Conservation (phyloP, 257 asterid genomes). For the Paraleonurus japonicus region DNA sequence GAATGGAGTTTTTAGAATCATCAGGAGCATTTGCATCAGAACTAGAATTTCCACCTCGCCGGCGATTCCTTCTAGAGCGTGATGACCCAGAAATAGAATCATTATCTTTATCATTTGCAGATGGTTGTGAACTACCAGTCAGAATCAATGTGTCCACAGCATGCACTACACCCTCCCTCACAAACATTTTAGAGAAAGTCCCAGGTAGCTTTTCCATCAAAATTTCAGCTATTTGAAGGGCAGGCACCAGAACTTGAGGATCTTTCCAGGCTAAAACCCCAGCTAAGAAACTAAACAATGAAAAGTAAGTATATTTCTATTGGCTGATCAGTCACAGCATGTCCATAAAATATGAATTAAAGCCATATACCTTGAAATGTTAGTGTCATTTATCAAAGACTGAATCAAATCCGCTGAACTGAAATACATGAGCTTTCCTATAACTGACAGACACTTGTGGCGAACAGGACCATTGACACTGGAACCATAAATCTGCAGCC, state of each 20-base stretch:
- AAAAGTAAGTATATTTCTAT: slow-evolving; percentile 24
- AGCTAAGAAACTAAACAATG: slow-evolving; percentile 70
- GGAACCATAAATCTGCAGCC: slow-evolving; percentile 88
- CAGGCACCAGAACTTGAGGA: slow-evolving; percentile 94
- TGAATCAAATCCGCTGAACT: slow-evolving; percentile 84
- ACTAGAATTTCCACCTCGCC: slow-evolving; percentile 60
- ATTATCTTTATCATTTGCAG: slow-evolving; percentile 67
- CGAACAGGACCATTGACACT: slow-evolving; percentile 98
- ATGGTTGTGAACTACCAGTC: slow-evolving; percentile 53
- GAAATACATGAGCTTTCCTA: slow-evolving; percentile 95
- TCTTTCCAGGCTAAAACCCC: slow-evolving; percentile 99
- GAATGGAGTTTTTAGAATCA: slow-evolving; percentile 48
- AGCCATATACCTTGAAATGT: slow-evolving; percentile 73
- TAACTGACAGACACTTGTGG: slow-evolving; percentile 93
- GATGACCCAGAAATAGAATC: slow-evolving; percentile 82
- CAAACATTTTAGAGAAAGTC: slow-evolving; percentile 84
- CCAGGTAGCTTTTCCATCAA: slow-evolving; percentile 96
- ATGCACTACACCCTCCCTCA: slow-evolving; percentile 96
- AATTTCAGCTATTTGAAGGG: slow-evolving; percentile 94
- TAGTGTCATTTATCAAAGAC: slow-evolving; percentile 63
- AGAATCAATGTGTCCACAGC: slow-evolving; percentile 79
- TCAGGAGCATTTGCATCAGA: slow-evolving; percentile 58
- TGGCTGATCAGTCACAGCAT: slow-evolving; percentile 6
- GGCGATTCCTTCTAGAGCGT: slow-evolving; percentile 79
- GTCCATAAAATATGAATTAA: slow-evolving; percentile 16